Evolutionary conservation across 139 green algal genomes (phyloP).

Genomic region (Picochlorum sp.): DNA sequence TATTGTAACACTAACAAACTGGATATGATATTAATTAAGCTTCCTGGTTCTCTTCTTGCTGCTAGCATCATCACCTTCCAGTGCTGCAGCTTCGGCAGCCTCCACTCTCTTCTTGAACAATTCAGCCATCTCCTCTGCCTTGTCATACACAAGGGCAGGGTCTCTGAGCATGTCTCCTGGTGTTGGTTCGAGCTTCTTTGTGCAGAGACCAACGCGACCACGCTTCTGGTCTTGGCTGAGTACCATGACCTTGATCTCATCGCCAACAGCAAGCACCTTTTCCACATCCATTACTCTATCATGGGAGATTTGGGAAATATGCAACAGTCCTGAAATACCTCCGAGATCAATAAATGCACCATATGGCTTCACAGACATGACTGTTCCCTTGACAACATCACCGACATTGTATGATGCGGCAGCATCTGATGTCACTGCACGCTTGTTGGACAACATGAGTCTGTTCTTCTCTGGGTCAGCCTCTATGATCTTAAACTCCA

Average conservation of each 20-base stretch:
- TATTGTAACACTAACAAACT: not conserved
- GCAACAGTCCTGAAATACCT: conserved; percentile 85
- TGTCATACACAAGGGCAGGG: conserved; percentile 85
- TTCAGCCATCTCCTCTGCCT: conserved; percentile 91
- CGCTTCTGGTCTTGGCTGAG: conserved; percentile 81
- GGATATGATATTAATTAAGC: not conserved
- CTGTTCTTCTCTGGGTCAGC: conserved; percentile 82
- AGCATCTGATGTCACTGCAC: conserved; percentile 12
- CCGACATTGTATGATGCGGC: conserved; percentile 49
- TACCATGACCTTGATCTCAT: conserved; percentile 98
- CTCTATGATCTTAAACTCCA: conserved; percentile 91
- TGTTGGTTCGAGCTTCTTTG: conserved; percentile 95
- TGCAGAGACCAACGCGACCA: conserved; percentile 83
- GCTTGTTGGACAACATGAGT: conserved; percentile 80
- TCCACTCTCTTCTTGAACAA: conserved; percentile 46
- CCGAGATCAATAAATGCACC: conserved; percentile 96
- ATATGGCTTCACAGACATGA: conserved; percentile 88
- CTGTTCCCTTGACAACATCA: conserved; percentile 84
- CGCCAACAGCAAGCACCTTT: conserved; percentile 74
- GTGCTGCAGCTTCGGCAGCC: conserved; percentile 16
- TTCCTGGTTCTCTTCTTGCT: not conserved
- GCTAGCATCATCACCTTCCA: not conserved
- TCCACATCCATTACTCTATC: conserved; percentile 86
- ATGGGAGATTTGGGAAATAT: conserved; percentile 94
- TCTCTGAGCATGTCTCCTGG: conserved; percentile 93